phyloP scores from a whole-genome alignment of 441 rosid species.

The Corymbia calophylla region DNA sequence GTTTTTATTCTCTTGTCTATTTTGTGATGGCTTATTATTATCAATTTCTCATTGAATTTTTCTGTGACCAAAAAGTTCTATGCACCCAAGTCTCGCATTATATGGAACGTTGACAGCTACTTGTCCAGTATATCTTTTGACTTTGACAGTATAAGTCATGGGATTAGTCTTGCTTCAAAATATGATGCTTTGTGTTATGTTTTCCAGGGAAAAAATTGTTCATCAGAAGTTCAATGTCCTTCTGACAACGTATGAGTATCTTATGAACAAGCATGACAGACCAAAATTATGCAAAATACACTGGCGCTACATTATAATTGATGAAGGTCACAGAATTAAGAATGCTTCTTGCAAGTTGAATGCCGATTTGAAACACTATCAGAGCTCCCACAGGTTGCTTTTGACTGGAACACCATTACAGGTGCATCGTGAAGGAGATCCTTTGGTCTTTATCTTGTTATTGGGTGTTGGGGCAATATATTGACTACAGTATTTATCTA shows the following conservation, averaged over 20 bases:
- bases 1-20: not conserved
- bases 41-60: not conserved
- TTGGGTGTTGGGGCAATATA: not conserved
- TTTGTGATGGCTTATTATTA: not conserved
- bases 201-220: conserved; percentile 80
- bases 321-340: conserved; percentile 97
- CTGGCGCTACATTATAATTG: conserved; percentile 94
- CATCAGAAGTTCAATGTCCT: conserved; percentile 91
- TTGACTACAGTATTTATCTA: not conserved
- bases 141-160: not conserved
- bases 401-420: conserved; percentile 94
- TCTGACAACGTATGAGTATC: conserved; percentile 88
- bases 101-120: not conserved
- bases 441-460: not conserved
- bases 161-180: conserved; percentile 6
- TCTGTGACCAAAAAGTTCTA: not conserved
- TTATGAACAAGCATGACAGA: conserved; percentile 98
- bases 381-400: conserved; percentile 78
- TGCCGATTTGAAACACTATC: conserved; percentile 90
- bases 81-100: not conserved
- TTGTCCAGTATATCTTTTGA: not conserved
- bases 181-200: conserved; percentile 5
- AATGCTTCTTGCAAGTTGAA: conserved; percentile 98
- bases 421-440: conserved; percentile 24
- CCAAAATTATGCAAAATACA: conserved; percentile 84